phyloP scores from a whole-genome alignment of 73 alveolate species.

The Stentor coeruleus region DNA sequence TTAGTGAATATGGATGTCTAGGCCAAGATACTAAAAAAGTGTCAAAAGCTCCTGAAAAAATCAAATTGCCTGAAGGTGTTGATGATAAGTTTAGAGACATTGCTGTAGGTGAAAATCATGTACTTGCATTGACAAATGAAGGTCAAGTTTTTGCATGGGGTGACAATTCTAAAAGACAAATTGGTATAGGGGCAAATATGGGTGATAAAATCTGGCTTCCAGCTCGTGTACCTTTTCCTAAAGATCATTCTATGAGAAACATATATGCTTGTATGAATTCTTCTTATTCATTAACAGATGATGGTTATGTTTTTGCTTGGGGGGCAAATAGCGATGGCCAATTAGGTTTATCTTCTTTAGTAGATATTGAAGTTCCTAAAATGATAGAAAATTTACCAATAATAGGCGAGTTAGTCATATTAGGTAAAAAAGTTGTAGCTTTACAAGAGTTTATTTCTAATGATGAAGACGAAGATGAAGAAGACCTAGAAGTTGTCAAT shows the following conservation, averaged over 20 bases:
- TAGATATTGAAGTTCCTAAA: background rate
- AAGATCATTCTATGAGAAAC: background rate
- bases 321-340: conserved; percentile 7
- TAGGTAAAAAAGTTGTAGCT: conserved; percentile 5
- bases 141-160: conserved; percentile 20
- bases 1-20: background rate
- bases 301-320: conserved; percentile 24
- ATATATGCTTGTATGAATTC: background rate
- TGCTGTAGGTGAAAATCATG: conserved; percentile 15
- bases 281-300: background rate
- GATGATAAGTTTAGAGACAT: background rate
- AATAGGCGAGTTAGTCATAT: background rate
- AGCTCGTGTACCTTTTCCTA: background rate
- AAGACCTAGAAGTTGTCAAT: background rate
- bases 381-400: background rate
- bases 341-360: conserved; percentile 12
- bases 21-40: background rate
- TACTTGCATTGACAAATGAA: background rate
- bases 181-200: background rate
- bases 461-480: background rate
- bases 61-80: background rate
- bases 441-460: background rate
- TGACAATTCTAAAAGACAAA: background rate
- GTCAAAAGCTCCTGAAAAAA: conserved; percentile 1
- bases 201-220: background rate